A percentile compares a stretch with the other conserved stretches of the same genome.
Evolutionary conservation across 305 asterid genomes (phyloP).

Genomic region (Fraxinus sp.): DNA sequence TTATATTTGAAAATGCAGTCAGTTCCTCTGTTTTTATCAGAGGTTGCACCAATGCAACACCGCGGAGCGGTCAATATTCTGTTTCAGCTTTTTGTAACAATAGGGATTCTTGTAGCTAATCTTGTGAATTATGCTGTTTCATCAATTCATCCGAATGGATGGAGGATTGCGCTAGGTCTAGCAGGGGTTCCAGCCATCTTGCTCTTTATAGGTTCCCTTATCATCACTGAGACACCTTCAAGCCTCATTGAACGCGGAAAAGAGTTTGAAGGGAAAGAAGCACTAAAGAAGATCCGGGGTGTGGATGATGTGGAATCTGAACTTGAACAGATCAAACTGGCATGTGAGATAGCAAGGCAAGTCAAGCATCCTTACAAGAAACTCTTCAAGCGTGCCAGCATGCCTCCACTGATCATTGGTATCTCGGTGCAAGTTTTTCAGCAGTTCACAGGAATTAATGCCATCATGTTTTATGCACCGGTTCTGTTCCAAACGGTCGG

Average conservation of each 20-base stretch:
- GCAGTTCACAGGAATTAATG: constrained; percentile 68
- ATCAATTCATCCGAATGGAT: constrained; percentile 44
- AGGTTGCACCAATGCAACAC: constrained; percentile 59
- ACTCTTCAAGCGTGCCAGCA: constrained; percentile 28
- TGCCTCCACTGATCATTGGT: constrained; percentile 41
- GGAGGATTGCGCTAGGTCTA: constrained; percentile 59
- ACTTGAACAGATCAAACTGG: constrained; percentile 33
- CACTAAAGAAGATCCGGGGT: constrained; percentile 49
- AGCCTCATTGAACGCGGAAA: constrained; percentile 50
- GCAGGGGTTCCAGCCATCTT: constrained; percentile 45
- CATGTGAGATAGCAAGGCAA: constrained; percentile 34
- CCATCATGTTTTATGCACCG: constrained; percentile 47
- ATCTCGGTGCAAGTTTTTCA: constrained; percentile 37
- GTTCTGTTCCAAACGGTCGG: constrained; percentile 45
- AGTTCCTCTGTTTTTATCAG: constrained; percentile 66
- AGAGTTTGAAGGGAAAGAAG: constrained; percentile 34
- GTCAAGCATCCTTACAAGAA: constrained; percentile 44
- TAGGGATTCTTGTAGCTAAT: constrained; percentile 65
- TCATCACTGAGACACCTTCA: constrained; percentile 64
- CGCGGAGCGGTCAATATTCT: constrained; percentile 76
- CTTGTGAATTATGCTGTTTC: constrained; percentile 47
- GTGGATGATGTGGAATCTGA: constrained; percentile 45
- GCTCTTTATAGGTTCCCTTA: constrained; percentile 42
- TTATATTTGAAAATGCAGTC: constrained; percentile 38
- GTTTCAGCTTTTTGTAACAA: constrained; percentile 69